A percentile compares a stretch with the other conserved stretches of the same genome.
phyloP scores from a whole-genome alignment of 2,329 filamentous ascomycete species.

The Calonectria naviculata region DNA sequence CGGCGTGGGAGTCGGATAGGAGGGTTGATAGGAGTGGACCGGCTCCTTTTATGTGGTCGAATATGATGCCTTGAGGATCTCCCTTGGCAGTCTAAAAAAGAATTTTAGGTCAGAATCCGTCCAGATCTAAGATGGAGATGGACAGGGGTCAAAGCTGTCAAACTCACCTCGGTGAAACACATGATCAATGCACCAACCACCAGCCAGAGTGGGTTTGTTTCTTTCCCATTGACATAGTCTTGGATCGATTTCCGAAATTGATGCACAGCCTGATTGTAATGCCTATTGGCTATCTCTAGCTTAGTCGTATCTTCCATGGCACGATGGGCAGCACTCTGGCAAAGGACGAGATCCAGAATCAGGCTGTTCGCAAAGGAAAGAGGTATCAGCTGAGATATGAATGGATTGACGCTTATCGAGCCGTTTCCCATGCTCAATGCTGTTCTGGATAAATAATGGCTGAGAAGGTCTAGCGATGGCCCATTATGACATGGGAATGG shows the following conservation, averaged over 20 bases:
- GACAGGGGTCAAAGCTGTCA: background rate
- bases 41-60: background rate
- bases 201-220: conserved; percentile 41
- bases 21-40: background rate
- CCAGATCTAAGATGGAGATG: background rate
- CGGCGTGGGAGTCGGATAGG: conserved; percentile 6
- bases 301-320: background rate
- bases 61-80: background rate
- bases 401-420: background rate
- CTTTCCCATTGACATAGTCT: conserved; percentile 29
- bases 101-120: background rate
- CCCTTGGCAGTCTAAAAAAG: background rate
- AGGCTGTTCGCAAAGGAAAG: background rate
- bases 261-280: background rate
- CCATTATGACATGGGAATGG: background rate
- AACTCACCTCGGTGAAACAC: conserved; percentile 52
- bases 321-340: background rate
- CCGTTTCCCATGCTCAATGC: background rate
- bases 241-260: conserved; percentile 28
- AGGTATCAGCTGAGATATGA: background rate
- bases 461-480: background rate
- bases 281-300: background rate
- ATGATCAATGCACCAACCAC: conserved; percentile 50
- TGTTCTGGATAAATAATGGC: background rate
- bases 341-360: background rate